phyloP scores from a whole-genome alignment of 2,329 filamentous ascomycete genomes.

The Fusarium algeriense region DNA sequence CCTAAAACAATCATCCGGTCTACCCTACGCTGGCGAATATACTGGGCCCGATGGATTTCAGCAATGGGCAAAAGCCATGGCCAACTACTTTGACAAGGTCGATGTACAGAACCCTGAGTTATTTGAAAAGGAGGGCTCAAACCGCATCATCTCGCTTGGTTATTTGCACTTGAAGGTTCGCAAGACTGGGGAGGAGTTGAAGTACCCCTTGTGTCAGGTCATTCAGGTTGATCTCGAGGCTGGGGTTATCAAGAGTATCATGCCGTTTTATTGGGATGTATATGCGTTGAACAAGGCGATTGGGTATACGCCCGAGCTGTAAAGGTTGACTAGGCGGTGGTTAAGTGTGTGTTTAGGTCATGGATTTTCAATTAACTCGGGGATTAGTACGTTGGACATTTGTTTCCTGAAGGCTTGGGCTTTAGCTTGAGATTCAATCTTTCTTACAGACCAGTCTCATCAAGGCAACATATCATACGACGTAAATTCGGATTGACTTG shows the following conservation, averaged over 20 bases:
- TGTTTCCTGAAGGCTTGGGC: not conserved
- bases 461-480: not conserved
- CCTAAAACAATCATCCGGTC: slow-evolving; percentile 50
- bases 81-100: slow-evolving; percentile 44
- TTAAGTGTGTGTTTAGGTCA: too few relatives aligned
- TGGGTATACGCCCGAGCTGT: slow-evolving; percentile 23
- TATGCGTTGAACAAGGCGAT: slow-evolving; percentile 41
- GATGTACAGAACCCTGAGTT: slow-evolving; percentile 50
- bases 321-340: not conserved
- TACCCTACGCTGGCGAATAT: slow-evolving; percentile 52
- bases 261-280: slow-evolving; percentile 55
- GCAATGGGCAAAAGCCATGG: slow-evolving; percentile 50
- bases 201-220: slow-evolving; percentile 49
- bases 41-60: slow-evolving; percentile 49
- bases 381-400: not conserved
- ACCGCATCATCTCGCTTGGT: slow-evolving; percentile 46
- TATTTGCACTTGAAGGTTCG: slow-evolving; percentile 48
- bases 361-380: not conserved
- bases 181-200: slow-evolving; percentile 48
- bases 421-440: not conserved
- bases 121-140: slow-evolving; percentile 48
- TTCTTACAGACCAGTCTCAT: not conserved
- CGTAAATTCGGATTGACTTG: too few relatives aligned
- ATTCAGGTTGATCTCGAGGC: slow-evolving; percentile 51
- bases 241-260: slow-evolving; percentile 48